Evolutionary conservation across 1,284 basidiomycete genomes (phyloP).

Genomic region (Microbotryomycetes sp.): DNA sequence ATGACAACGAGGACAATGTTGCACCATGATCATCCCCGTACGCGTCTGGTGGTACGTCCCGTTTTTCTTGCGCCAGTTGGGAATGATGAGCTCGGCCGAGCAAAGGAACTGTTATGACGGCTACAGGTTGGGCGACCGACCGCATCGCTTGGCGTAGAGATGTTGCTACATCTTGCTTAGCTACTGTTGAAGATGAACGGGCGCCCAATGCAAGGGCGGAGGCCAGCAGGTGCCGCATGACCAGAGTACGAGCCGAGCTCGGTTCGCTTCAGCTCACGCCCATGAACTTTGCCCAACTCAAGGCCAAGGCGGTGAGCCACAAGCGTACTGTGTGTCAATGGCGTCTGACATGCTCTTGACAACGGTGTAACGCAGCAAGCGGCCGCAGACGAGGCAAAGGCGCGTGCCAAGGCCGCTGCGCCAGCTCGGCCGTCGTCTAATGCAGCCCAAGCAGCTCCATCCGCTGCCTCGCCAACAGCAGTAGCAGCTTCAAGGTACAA

Average conservation of each 20-base stretch:
- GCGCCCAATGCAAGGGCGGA: neutral
- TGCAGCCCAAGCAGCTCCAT: neutral
- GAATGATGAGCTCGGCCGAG: conserved; percentile 5
- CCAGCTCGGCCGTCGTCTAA: neutral
- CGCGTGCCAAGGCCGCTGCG: neutral
- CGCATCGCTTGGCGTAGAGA: conserved; percentile 28
- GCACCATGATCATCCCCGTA: conserved; percentile 60
- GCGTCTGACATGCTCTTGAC: neutral
- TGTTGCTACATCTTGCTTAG: neutral
- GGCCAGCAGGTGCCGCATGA: neutral
- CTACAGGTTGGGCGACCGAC: conserved; percentile 35
- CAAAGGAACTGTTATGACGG: conserved; percentile 30
- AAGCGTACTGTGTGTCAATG: neutral
- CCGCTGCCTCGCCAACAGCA: no score
- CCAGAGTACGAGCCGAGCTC: neutral
- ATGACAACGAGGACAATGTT: conserved; percentile 84
- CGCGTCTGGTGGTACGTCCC: neutral
- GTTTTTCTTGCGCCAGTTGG: neutral
- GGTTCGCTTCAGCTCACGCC: neutral
- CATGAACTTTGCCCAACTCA: conserved; percentile 2
- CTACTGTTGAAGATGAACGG: neutral
- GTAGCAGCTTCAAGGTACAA: neutral
- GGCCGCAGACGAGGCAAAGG: neutral
- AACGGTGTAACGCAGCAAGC: neutral
- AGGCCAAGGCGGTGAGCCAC: conserved; percentile 1